Evolutionary conservation across 805 yeast genomes (phyloP).

Genomic region (Cyberlindnera saturnus): DNA sequence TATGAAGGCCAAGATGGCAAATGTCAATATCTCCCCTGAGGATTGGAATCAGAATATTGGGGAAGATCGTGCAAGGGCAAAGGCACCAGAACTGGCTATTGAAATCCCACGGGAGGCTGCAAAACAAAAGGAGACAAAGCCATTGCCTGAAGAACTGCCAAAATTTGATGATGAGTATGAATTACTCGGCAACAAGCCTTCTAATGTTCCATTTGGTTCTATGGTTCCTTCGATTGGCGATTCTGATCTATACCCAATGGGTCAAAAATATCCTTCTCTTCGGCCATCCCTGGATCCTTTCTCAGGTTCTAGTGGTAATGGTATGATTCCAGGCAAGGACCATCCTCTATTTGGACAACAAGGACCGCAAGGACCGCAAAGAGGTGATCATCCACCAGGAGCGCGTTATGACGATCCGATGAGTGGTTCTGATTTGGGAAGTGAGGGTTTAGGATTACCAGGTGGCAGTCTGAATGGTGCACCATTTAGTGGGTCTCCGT

Average conservation of each 20-base stretch:
- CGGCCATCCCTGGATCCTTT: constrained; percentile 40
- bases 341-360: constrained; percentile 42
- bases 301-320: constrained; percentile 24
- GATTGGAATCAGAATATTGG: no score
- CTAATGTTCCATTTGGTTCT: background rate
- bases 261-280: constrained; percentile 35
- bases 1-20: no score
- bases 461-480: constrained; percentile 26
- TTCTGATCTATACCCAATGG: constrained; percentile 46
- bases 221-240: constrained; percentile 37
- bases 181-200: constrained; percentile 10
- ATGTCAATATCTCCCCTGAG: no score
- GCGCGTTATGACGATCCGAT: constrained; percentile 49
- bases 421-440: constrained; percentile 26
- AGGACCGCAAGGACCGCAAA: constrained; percentile 1
- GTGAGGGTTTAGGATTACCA: constrained; percentile 25
- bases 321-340: constrained; percentile 47
- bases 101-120: no score
- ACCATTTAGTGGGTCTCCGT: constrained; percentile 7
- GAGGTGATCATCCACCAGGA: constrained; percentile 32
- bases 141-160: constrained; percentile 29
- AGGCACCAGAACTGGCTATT: no score
- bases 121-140: background rate
- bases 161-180: constrained; percentile 51
- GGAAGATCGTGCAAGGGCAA: no score